Conservation (phyloP, 2,329 filamentous ascomycete species). For the Neofusicoccum cordaticola region DNA sequence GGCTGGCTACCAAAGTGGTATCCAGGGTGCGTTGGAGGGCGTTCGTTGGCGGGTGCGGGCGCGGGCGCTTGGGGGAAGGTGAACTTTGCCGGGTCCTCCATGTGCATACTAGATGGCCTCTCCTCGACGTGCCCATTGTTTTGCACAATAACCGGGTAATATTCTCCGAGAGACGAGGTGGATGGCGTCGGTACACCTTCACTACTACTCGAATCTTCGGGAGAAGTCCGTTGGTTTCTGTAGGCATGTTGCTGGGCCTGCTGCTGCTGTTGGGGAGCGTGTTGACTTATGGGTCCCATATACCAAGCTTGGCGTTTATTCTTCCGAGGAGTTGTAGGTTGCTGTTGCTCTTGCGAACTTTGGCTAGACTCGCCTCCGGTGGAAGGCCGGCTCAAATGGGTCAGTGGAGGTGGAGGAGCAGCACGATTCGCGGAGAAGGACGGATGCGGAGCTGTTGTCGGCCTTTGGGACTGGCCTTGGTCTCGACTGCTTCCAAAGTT, state of each 20-base stretch:
- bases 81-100: conserved; percentile 42
- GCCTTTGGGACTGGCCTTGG: conserved; percentile 23
- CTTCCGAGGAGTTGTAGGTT: conserved; percentile 54
- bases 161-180: conserved; percentile 48
- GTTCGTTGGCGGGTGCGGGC: conserved; percentile 35
- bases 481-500: conserved; percentile 29
- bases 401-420: conserved; percentile 13
- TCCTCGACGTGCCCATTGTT: conserved; percentile 48
- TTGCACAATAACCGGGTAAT: conserved; percentile 53
- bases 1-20: conserved; percentile 26
- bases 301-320: conserved; percentile 72
- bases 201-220: conserved; percentile 55
- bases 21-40: conserved; percentile 21
- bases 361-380: conserved; percentile 31
- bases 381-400: conserved; percentile 28
- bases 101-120: conserved; percentile 36
- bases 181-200: conserved; percentile 55
- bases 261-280: conserved; percentile 22
- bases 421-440: conserved; percentile 29
- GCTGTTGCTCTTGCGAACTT: conserved; percentile 34
- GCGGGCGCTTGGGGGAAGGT: conserved; percentile 24
- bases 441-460: conserved; percentile 38
- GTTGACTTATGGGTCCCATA: conserved; percentile 50
- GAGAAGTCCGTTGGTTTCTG: conserved; percentile 49
- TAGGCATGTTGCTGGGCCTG: conserved; percentile 21